Evolutionary conservation across 2,329 filamentous ascomycete genomes (phyloP), one percentile per base, ranked within the genome.

Genomic region (Hypocreales sp.): DNA sequence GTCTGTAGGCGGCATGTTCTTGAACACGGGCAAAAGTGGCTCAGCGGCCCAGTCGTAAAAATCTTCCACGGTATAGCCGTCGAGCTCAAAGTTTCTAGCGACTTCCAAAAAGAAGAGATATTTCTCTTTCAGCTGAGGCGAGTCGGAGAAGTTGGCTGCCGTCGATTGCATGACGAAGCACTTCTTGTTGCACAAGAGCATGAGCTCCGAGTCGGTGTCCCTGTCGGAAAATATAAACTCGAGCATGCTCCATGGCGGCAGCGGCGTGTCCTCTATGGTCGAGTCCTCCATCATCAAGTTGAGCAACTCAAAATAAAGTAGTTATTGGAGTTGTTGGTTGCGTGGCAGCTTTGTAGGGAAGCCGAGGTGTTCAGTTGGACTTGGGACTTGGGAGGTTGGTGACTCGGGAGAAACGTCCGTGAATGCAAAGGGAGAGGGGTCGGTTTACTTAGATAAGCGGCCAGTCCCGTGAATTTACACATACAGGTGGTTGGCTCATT

Each of bases 81-180:
- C 35, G 2, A 42, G 24, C 31, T 40, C 37, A 16, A 30, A 35
- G 7, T 41, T 27, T 8, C 40, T 33, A 12, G 33, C 35, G 5
- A 42, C 41, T 12, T 33, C 20, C 4, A 45, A 20, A 24, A 38
- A 41, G 20, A 39, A 42, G 6, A 38, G 30, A 26, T 42, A 44
- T 20, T 31, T 27, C 19, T 38, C 29, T 27, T 30, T 33, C 18
- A 41, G 21, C 1, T 22, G 2, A 16, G 36, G 25, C 10, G 39
- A 42, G 15, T 29, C 29, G 5, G 34, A 30, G 15, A 45, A 41
- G 25, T 38, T 33, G 1, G 37, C 29, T 7, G 22, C 33, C 15
- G 27, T 31, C n/a, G 39, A 19, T n/a, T 20, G 24, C 15, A 42
- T 30, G 20, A 35, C 16, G 17, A 41, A 29, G 15, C 33, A 36